These are phyloP conservation scores for Fonsecaea erecta DNA, from an alignment of 2,329 filamentous ascomycete genomes.

Conservation along the genomic window DNA sequence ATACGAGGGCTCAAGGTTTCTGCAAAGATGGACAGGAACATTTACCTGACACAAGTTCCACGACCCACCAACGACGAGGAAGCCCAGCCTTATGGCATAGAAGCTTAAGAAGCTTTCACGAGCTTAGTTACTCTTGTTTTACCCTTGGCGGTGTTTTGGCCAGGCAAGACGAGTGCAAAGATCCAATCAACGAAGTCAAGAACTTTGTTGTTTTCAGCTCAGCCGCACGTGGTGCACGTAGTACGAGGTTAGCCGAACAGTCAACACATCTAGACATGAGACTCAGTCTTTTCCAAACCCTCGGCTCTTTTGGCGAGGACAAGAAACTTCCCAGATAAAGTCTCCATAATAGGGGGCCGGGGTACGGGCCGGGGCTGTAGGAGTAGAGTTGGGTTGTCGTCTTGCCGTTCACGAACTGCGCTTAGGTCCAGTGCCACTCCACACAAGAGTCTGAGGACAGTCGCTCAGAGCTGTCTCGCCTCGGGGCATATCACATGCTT, in stretches of 20 bases:
- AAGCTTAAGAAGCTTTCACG: slow-evolving; percentile 3
- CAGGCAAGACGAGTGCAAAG: background rate
- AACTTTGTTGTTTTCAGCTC: background rate
- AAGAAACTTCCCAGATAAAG: background rate
- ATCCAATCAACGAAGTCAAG: background rate
- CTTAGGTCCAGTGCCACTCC: too few species aligned
- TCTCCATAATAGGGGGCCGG: too few species aligned
- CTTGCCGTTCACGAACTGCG: too few species aligned
- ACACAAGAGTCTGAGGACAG: too few species aligned
- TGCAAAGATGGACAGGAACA: background rate
- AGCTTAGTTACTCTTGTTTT: background rate
- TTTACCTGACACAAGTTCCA: background rate
- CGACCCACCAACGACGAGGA: background rate
- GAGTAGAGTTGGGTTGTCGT: too few species aligned
- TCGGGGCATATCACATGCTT: too few species aligned
- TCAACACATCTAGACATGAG: background rate
- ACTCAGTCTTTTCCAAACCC: background rate
- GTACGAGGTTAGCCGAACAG: background rate
- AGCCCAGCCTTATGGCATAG: background rate
- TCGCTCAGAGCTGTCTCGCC: too few species aligned
- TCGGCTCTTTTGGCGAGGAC: background rate
- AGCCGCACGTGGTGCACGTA: background rate
- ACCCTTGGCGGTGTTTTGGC: background rate
- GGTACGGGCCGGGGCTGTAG: too few species aligned
- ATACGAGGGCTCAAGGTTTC: background rate